phyloP scores from a whole-genome alignment of 2,329 filamentous ascomycete species.

The Bipolaris victoriae region DNA sequence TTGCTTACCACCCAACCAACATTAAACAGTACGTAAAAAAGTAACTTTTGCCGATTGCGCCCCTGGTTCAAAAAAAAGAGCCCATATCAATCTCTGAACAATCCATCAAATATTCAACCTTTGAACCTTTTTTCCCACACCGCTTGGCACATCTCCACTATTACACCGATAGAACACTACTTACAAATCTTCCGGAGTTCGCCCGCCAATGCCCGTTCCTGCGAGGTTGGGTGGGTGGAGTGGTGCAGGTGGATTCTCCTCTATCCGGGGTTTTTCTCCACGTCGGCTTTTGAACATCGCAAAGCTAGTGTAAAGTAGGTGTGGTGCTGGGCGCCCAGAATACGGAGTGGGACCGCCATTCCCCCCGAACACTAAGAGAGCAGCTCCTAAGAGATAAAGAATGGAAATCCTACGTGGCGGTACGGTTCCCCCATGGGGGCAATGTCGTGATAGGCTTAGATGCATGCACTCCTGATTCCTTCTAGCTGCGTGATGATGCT shows the following conservation, averaged over 20 bases:
- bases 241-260: background rate
- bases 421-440: background rate
- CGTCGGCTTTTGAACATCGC: background rate
- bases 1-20: background rate
- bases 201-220: background rate
- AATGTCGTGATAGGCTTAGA: background rate
- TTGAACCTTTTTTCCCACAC: background rate
- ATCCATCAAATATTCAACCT: background rate
- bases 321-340: background rate
- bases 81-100: background rate
- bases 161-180: background rate
- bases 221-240: background rate
- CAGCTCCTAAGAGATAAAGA: background rate
- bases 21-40: background rate
- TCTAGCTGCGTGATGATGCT: background rate
- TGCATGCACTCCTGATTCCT: background rate
- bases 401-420: background rate
- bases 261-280: background rate
- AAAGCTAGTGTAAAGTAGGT: background rate
- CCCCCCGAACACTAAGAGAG: background rate
- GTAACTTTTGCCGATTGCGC: background rate
- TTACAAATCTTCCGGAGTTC: background rate
- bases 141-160: background rate
- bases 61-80: background rate
- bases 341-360: no score